These are phyloP conservation scores for Climacium dendroides DNA, from an alignment of 225 moss, liverwort and hornwort genomes.

Conservation along the genomic window DNA sequence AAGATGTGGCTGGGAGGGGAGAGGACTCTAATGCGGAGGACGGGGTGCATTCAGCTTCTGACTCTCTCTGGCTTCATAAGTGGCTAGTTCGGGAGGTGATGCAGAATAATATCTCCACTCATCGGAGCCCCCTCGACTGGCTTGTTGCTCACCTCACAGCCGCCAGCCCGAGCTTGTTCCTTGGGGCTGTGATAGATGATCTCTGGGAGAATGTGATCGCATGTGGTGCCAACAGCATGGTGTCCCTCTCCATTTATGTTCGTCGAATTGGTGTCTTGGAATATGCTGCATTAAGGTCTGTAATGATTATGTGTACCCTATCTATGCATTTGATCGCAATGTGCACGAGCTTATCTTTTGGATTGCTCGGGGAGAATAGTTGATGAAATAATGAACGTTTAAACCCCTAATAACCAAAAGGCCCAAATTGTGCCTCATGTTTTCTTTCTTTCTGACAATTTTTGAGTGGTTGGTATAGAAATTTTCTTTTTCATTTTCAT, in stretches of 20 bases:
- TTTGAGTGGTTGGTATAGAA: not conserved
- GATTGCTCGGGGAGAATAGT: not conserved
- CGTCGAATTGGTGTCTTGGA: constrained; percentile 76
- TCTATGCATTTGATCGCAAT: not conserved
- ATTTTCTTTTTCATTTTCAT: not conserved
- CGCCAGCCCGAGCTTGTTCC: constrained; percentile 35
- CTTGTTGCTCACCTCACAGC: constrained; percentile 70
- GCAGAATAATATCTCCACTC: constrained; percentile 13
- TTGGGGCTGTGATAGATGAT: constrained; percentile 61
- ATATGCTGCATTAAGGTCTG: constrained; percentile 84
- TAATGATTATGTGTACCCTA: not conserved
- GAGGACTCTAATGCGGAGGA: not conserved
- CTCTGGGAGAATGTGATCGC: constrained; percentile 56
- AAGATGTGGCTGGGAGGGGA: not conserved
- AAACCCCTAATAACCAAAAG: not conserved
- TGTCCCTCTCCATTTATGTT: constrained; percentile 34
- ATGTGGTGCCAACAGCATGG: constrained; percentile 13
- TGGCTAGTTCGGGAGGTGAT: constrained; percentile 75
- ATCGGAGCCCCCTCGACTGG: constrained; percentile 62
- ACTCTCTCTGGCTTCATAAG: constrained; percentile 66
- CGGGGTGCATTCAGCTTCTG: not conserved
- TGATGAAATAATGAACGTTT: not conserved
- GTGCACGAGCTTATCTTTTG: not conserved
- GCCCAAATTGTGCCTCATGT: not conserved
- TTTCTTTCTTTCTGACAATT: not conserved